These are phyloP conservation scores for Aspergillus novofumigatus DNA, from an alignment of 2,329 filamentous ascomycete species.

Conservation along the genomic window DNA sequence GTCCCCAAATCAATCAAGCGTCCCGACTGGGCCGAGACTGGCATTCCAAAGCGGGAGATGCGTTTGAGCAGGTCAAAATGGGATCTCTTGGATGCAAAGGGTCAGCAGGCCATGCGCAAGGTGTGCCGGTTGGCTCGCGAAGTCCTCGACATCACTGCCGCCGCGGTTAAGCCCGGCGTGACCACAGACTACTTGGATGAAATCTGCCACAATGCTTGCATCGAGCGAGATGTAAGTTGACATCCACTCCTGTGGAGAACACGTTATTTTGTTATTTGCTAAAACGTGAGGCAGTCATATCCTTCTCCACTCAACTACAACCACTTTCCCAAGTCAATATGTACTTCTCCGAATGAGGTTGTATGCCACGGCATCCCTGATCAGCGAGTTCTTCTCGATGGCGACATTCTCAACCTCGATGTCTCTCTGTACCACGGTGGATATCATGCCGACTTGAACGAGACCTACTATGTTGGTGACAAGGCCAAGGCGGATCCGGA, in stretches of 20 bases:
- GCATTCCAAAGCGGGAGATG: conserved; percentile 59
- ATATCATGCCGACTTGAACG: conserved; percentile 89
- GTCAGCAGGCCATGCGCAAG: conserved; percentile 80
- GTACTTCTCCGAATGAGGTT: conserved; percentile 87
- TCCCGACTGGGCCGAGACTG: conserved; percentile 78
- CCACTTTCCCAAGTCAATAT: conserved; percentile 90
- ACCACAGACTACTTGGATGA: conserved; percentile 90
- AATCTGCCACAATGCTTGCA: conserved; percentile 82
- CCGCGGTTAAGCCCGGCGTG: conserved; percentile 73
- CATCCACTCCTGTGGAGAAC: not conserved
- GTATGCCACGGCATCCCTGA: conserved; percentile 97
- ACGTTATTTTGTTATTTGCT: too few species aligned
- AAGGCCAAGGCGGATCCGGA: conserved; percentile 75
- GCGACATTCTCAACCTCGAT: conserved; percentile 91
- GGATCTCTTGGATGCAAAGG: conserved; percentile 68
- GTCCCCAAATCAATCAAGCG: conserved; percentile 72
- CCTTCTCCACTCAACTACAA: conserved; percentile 89
- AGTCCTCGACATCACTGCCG: conserved; percentile 81
- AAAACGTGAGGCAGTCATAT: conserved; percentile 61
- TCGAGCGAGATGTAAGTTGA: conserved; percentile 68
- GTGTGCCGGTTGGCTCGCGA: conserved; percentile 78
- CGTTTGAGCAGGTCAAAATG: conserved; percentile 68
- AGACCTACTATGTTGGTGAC: conserved; percentile 91
- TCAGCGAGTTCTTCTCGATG: conserved; percentile 73
- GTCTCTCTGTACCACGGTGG: conserved; percentile 85